Conservation (phyloP, 106 monocot genomes). For the Narthecium ossifragum region DNA sequence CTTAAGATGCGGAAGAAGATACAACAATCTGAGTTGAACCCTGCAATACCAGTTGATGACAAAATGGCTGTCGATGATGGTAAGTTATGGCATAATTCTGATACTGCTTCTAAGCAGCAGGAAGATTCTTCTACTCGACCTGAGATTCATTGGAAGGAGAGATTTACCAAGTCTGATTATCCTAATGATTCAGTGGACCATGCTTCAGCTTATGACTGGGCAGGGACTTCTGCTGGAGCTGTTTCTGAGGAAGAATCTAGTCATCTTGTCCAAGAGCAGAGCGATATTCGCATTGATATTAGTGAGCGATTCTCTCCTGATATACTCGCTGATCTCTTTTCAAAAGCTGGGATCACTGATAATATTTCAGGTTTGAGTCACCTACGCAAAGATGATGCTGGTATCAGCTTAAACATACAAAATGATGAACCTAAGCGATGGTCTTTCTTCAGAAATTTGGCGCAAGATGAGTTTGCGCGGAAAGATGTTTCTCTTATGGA, state of each 20-base stretch:
- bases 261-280: slow-evolving; percentile 11
- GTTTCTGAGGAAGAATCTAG: slow-evolving; percentile 32
- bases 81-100: slow-evolving; percentile 1
- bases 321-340: slow-evolving; percentile 85
- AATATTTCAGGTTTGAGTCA: slow-evolving; percentile 27
- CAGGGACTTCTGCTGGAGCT: slow-evolving; percentile 8
- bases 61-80: slow-evolving; percentile 13
- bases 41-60: slow-evolving; percentile 6
- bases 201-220: slow-evolving; percentile 15
- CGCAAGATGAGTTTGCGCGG: slow-evolving; percentile 70
- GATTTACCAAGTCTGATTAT: slow-evolving; percentile 5
- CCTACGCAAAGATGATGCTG: slow-evolving; percentile 48
- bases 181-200: slow-evolving; percentile 11
- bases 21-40: slow-evolving; percentile 24
- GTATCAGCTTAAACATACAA: slow-evolving; percentile 69
- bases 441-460: slow-evolving; percentile 93
- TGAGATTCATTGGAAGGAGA: slow-evolving; percentile 30
- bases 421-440: slow-evolving; percentile 79
- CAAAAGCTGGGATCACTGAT: slow-evolving; percentile 42
- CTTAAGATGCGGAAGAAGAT: slow-evolving; percentile 13
- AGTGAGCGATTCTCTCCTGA: slow-evolving; percentile 77
- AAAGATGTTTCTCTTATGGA: slow-evolving; percentile 87
- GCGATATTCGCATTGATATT: slow-evolving; percentile 53
- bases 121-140: slow-evolving; percentile 26
- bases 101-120: slow-evolving; percentile 18